Evolutionary conservation across 2,329 filamentous ascomycete species (phyloP).

Genomic region (Penicillium brasilianum): DNA sequence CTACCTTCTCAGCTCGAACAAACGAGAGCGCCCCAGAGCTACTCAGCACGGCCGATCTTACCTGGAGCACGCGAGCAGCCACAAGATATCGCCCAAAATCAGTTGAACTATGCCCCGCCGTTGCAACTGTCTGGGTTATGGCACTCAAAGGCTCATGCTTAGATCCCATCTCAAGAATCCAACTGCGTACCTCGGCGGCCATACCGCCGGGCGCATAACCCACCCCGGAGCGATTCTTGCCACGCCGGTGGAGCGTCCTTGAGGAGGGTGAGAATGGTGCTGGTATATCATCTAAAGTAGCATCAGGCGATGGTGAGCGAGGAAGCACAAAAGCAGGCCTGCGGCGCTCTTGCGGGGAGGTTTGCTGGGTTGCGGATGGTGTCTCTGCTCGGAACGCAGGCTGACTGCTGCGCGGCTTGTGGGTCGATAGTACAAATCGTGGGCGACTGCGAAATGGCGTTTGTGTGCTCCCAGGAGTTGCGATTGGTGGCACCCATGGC

Average conservation of each 20-base stretch:
- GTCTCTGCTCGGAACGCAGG: constrained; percentile 19
- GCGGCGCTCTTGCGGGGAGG: constrained; percentile 28
- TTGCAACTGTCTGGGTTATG: background rate
- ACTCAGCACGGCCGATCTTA: constrained; percentile 24
- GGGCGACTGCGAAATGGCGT: constrained; percentile 36
- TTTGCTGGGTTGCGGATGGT: constrained; percentile 20
- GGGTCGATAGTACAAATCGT: constrained; percentile 37
- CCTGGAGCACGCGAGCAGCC: constrained; percentile 24
- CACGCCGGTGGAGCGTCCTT: constrained; percentile 37
- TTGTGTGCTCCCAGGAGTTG: constrained; percentile 25
- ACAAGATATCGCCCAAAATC: constrained; percentile 24
- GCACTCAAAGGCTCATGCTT: constrained; percentile 33
- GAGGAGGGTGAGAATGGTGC: constrained; percentile 46
- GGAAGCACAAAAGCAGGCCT: constrained; percentile 48
- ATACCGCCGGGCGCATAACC: constrained; percentile 46
- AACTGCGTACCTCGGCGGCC: constrained; percentile 48
- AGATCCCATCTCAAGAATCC: constrained; percentile 46
- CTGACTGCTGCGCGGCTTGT: constrained; percentile 29
- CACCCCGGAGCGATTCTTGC: constrained; percentile 29
- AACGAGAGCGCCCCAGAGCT: constrained; percentile 37
- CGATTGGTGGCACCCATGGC: constrained; percentile 10
- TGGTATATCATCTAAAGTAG: constrained; percentile 30
- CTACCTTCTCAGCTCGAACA: constrained; percentile 20
- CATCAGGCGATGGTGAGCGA: constrained; percentile 40
- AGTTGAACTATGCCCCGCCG: background rate